phyloP scores from a whole-genome alignment of 2,329 filamentous ascomycete species.

The Colletotrichum orbiculare region DNA sequence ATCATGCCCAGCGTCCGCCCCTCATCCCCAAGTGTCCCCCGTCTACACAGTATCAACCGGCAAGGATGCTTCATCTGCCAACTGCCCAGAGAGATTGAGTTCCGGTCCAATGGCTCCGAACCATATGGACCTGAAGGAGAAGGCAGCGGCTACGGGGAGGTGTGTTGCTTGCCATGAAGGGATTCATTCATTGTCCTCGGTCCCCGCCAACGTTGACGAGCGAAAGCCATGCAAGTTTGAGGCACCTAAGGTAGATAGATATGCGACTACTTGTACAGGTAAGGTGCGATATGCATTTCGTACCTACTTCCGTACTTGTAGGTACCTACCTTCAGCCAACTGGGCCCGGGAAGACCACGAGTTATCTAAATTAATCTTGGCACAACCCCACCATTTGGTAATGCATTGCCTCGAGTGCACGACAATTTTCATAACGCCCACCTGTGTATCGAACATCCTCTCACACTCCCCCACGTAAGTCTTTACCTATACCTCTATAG shows the following conservation, averaged over 20 bases:
- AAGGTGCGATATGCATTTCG: too few relatives aligned
- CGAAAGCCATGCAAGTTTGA: too few relatives aligned
- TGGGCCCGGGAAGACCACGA: conserved; percentile 1
- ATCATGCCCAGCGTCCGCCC: neutral
- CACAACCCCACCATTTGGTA: conserved; percentile 26
- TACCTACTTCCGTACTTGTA: too few relatives aligned
- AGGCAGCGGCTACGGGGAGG: too few relatives aligned
- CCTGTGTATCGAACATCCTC: neutral
- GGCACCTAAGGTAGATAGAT: too few relatives aligned
- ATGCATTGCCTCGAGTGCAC: conserved; percentile 16
- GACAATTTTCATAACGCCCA: conserved; percentile 11
- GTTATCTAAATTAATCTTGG: conserved; percentile 35
- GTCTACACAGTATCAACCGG: neutral
- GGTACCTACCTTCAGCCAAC: neutral
- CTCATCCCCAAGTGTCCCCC: conserved; percentile 26
- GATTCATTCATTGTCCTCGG: too few relatives aligned
- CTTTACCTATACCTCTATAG: too few relatives aligned
- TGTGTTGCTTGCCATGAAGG: too few relatives aligned
- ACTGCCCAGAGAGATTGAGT: conserved; percentile 11
- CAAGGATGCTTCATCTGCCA: conserved; percentile 14
- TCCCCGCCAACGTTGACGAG: too few relatives aligned
- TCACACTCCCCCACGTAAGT: neutral
- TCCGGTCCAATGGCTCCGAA: conserved; percentile 29
- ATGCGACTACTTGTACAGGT: too few relatives aligned
- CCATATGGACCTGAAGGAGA: neutral